Percentiles rank a stretch among this genome's conserved stretches.
Evolutionary conservation across 2,329 filamentous ascomycete species (phyloP).

Genomic region (Chalaropsis thielavioides): DNA sequence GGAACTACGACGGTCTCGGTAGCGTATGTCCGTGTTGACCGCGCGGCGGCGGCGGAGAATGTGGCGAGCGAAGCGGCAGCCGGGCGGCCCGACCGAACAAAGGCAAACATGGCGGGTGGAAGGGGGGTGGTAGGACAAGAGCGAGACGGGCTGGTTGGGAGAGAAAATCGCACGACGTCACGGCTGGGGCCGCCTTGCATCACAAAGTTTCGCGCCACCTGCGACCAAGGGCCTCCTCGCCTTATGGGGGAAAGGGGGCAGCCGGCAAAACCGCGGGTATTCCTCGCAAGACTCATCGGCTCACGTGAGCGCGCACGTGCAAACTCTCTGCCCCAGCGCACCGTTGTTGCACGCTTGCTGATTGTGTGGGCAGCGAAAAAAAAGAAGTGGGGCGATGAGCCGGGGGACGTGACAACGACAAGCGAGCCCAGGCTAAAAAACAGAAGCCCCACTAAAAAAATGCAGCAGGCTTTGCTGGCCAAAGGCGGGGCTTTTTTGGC

Average conservation of each 20-base stretch:
- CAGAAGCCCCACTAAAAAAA: conserved; percentile 3
- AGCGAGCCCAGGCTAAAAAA: not conserved
- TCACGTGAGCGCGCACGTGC: not conserved
- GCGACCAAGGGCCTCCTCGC: not conserved
- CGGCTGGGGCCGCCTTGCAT: not conserved
- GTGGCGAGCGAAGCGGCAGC: conserved; percentile 9
- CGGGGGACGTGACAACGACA: no score
- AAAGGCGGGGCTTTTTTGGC: not conserved
- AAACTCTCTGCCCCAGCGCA: not conserved
- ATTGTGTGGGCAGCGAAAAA: not conserved
- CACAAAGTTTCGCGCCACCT: not conserved
- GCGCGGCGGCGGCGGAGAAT: not conserved
- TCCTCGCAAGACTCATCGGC: accelerated
- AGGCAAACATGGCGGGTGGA: not conserved
- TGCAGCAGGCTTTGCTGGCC: not conserved
- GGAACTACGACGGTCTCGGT: conserved; percentile 19
- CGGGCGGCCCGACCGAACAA: not conserved
- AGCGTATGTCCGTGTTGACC: conserved; percentile 17
- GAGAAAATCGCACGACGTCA: not conserved
- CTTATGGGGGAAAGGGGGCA: not conserved
- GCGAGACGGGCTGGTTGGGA: not conserved
- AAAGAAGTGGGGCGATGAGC: no score
- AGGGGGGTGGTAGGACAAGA: not conserved
- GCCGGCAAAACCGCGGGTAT: not conserved
- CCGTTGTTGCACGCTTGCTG: not conserved